These are phyloP conservation scores for Collybia mongolica DNA, from an alignment of 768 basidiomycete species.

Conservation along the genomic window DNA sequence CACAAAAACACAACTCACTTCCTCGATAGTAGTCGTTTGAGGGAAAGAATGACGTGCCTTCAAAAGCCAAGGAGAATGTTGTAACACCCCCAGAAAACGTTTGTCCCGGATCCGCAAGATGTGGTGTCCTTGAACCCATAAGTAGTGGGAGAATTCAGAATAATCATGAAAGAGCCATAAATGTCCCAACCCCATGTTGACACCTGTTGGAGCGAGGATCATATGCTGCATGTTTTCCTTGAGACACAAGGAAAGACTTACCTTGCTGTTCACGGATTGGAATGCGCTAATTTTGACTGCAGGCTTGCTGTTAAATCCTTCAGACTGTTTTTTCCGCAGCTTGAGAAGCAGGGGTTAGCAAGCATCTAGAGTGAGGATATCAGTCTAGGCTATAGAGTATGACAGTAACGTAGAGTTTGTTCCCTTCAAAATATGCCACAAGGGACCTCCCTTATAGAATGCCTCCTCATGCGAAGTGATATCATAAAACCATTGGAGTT, in stretches of 20 bases:
- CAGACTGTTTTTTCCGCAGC: conserved; percentile 39
- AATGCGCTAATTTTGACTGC: conserved; percentile 37
- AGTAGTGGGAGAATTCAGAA: conserved; percentile 43
- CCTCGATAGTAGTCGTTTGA: too few species aligned
- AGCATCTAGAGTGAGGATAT: conserved; percentile 39
- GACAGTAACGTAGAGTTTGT: too few species aligned
- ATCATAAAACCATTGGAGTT: too few species aligned
- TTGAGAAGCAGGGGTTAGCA: conserved; percentile 35
- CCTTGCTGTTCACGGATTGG: conserved; percentile 42
- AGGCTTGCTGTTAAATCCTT: conserved; percentile 51
- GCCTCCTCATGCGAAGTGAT: too few species aligned
- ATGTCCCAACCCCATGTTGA: conserved; percentile 51
- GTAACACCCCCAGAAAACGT: conserved; percentile 59
- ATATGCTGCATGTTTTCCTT: not conserved
- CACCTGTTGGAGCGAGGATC: conserved; percentile 28
- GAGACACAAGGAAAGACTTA: conserved; percentile 21
- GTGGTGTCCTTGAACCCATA: conserved; percentile 56
- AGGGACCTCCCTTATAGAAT: too few species aligned
- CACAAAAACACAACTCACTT: too few species aligned
- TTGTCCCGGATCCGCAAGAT: conserved; percentile 39
- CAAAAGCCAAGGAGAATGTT: too few species aligned
- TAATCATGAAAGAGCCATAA: conserved; percentile 43
- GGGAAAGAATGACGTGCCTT: too few species aligned
- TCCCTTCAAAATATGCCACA: too few species aligned
- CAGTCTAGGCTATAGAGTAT: too few species aligned